These are phyloP conservation scores for Acanthamoeba castellanii DNA, from an alignment of 208 protist species.

Conservation along the genomic window DNA sequence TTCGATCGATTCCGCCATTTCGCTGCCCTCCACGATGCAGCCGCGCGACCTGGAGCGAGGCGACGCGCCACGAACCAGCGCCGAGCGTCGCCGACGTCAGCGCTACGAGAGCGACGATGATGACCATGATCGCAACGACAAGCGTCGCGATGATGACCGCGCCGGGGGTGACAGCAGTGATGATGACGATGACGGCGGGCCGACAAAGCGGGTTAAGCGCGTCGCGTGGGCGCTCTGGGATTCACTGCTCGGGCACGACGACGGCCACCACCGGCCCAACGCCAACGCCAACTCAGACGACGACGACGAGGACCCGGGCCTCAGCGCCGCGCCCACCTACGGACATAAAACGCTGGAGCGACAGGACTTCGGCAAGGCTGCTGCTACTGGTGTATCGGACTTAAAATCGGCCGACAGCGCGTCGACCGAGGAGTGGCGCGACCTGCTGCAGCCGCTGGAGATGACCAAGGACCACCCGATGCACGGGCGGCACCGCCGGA, in stretches of 20 bases:
- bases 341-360: not conserved
- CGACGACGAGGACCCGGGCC: not conserved
- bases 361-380: too few relatives aligned
- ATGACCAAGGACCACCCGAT: not conserved
- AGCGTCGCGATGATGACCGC: too few relatives aligned
- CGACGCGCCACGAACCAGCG: not conserved
- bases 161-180: not conserved
- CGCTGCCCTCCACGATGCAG: not conserved
- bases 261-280: not conserved
- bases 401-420: too few relatives aligned
- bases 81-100: not conserved
- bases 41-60: not conserved
- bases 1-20: slow-evolving; percentile 35
- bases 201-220: not conserved
- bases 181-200: not conserved
- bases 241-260: not conserved
- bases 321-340: not conserved
- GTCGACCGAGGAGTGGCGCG: not conserved
- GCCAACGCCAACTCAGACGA: too few relatives aligned
- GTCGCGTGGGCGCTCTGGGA: not conserved
- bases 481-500: not conserved
- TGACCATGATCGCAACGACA: not conserved
- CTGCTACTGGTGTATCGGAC: too few relatives aligned
- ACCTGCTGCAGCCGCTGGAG: not conserved
- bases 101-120: not conserved